Evolutionary conservation across 176 grass and related monocot species (phyloP).

Genomic region (Melocanna baccifera): DNA sequence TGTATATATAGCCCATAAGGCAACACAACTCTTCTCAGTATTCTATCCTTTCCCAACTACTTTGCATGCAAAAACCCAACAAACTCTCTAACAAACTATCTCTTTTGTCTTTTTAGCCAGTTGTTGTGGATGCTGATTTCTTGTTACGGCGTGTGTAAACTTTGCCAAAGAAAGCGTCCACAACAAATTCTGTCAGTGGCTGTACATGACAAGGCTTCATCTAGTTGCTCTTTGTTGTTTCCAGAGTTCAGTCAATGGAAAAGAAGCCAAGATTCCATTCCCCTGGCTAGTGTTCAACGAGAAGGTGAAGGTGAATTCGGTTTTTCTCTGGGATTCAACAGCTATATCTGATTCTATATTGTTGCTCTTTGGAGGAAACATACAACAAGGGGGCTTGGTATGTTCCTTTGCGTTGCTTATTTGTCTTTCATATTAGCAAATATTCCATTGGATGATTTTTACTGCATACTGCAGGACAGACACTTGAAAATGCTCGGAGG

Average conservation of each 20-base stretch:
- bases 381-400: slow-evolving; percentile 78
- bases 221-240: slow-evolving; percentile 34
- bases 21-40: too few relatives aligned
- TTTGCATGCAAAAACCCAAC: too few relatives aligned
- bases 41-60: too few relatives aligned
- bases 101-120: too few relatives aligned
- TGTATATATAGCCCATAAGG: too few relatives aligned
- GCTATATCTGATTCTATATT: slow-evolving; percentile 87
- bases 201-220: slow-evolving; percentile 23
- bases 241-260: slow-evolving; percentile 96
- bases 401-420: slow-evolving; percentile 28
- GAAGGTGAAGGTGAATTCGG: slow-evolving; percentile 97
- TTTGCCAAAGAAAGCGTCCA: too few relatives aligned
- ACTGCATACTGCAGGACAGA: slow-evolving; percentile 61
- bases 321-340: slow-evolving; percentile 93
- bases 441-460: neutral
- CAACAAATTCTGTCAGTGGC: neutral
- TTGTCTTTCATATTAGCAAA: neutral
- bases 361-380: slow-evolving; percentile 79
- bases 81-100: too few relatives aligned
- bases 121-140: too few relatives aligned
- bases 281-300: slow-evolving; percentile 99
- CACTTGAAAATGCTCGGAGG: slow-evolving; percentile 98
- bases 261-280: slow-evolving; percentile 83
- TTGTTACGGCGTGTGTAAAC: too few relatives aligned